These are phyloP conservation scores for Xylaria sp. DNA, from an alignment of 2,329 filamentous ascomycete species.

Conservation along the genomic window DNA sequence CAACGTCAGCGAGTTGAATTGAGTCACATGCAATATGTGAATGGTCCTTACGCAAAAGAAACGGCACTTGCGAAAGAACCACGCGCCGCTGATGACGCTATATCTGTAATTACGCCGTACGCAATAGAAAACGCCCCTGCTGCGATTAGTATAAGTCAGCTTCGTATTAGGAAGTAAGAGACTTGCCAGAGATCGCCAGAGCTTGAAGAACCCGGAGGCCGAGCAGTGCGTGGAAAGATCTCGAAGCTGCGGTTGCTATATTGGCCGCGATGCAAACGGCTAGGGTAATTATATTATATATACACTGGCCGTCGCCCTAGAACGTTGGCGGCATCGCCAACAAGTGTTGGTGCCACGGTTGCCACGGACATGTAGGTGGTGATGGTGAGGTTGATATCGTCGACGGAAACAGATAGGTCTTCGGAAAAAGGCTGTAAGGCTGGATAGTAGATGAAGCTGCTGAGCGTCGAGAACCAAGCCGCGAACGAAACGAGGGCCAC, in stretches of 20 bases:
- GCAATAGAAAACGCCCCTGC: neutral
- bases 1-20: neutral
- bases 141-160: neutral
- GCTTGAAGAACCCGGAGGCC: neutral
- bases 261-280: neutral
- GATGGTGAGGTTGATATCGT: neutral
- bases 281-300: neutral
- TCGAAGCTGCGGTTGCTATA: neutral
- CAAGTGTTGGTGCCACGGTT: neutral
- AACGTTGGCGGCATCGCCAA: neutral
- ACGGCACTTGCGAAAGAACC: neutral
- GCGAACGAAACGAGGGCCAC: neutral
- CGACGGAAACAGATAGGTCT: neutral
- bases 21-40: neutral
- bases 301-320: neutral
- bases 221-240: neutral
- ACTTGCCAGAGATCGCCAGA: neutral
- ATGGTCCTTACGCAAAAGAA: neutral
- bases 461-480: conserved; percentile 1
- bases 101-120: neutral
- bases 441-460: neutral
- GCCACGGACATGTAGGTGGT: neutral
- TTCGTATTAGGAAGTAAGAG: neutral
- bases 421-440: neutral
- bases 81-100: neutral